Evolutionary conservation across 2,329 filamentous ascomycete species (phyloP).

Genomic region (Exophiala sideris): DNA sequence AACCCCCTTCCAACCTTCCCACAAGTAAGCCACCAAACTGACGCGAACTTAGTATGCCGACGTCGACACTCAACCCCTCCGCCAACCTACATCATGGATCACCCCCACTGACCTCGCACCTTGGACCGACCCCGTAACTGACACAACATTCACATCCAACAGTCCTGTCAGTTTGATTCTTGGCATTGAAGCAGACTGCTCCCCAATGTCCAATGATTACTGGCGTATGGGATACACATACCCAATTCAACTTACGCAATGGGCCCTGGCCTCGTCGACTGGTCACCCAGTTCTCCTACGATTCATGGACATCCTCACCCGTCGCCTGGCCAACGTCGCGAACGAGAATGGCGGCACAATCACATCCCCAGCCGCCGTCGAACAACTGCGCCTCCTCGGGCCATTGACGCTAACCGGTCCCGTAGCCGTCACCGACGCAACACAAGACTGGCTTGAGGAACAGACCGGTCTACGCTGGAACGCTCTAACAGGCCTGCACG

Average conservation of each 20-base stretch:
- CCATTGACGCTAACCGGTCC: constrained; percentile 34
- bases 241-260: constrained; percentile 35
- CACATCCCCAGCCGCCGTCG: constrained; percentile 2
- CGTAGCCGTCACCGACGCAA: constrained; percentile 32
- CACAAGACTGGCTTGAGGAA: constrained; percentile 28
- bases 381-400: constrained; percentile 28
- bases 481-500: constrained; percentile 31
- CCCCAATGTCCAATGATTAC: constrained; percentile 29
- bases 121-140: constrained; percentile 31
- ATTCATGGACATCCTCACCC: constrained; percentile 30
- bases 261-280: constrained; percentile 32
- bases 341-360: constrained; percentile 8
- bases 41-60: constrained; percentile 33
- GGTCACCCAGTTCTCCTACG: constrained; percentile 31
- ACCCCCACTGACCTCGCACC: constrained; percentile 27
- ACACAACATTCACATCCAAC: constrained; percentile 24
- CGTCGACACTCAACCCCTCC: constrained; percentile 34
- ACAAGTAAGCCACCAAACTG: background rate
- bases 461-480: constrained; percentile 32
- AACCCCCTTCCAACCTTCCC: background rate
- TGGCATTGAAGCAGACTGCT: constrained; percentile 34
- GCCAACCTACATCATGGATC: constrained; percentile 31
- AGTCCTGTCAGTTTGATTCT: constrained; percentile 30
- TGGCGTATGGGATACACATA: constrained; percentile 37
- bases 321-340: constrained; percentile 14